Conservation (phyloP, 208 protist genomes). For the Angomonas ambiguus region DNA sequence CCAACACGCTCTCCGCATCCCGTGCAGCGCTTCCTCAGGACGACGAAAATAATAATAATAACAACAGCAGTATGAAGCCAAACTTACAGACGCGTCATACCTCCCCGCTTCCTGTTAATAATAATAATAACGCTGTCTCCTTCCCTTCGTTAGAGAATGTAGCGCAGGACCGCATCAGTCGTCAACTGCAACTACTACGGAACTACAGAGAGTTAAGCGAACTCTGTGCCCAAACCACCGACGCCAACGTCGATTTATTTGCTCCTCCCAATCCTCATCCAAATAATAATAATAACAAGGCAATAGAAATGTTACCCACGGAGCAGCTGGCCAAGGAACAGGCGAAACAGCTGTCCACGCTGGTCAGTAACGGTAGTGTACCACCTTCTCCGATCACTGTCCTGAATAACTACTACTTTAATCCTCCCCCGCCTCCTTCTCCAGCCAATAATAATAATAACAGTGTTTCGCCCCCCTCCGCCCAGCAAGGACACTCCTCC, state of each 20-base stretch:
- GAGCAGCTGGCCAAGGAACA: conserved; percentile 48
- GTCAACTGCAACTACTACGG: conserved; percentile 64
- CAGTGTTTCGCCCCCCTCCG: too few species aligned
- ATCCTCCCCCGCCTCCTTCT: neutral
- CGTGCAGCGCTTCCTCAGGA: neutral
- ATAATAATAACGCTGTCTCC: conserved; percentile 4
- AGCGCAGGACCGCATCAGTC: conserved; percentile 38
- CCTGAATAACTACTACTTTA: conserved; percentile 59
- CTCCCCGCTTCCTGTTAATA: neutral
- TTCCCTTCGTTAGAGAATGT: conserved; percentile 28
- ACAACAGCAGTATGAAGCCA: neutral
- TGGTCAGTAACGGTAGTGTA: neutral
- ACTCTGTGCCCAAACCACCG: conserved; percentile 40
- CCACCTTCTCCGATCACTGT: conserved; percentile 35
- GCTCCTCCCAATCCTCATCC: neutral
- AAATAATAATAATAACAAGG: neutral
- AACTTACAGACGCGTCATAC: neutral
- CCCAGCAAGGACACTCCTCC: too few species aligned
- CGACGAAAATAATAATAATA: neutral
- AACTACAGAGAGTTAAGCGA: conserved; percentile 60
- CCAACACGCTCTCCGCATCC: neutral
- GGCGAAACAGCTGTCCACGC: conserved; percentile 14
- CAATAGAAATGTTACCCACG: conserved; percentile 17
- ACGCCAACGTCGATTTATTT: conserved; percentile 34
- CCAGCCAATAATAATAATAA: neutral